These are phyloP conservation scores for Globisporangium iwayamae DNA, from an alignment of 352 stramenopile species.

Conservation along the genomic window DNA sequence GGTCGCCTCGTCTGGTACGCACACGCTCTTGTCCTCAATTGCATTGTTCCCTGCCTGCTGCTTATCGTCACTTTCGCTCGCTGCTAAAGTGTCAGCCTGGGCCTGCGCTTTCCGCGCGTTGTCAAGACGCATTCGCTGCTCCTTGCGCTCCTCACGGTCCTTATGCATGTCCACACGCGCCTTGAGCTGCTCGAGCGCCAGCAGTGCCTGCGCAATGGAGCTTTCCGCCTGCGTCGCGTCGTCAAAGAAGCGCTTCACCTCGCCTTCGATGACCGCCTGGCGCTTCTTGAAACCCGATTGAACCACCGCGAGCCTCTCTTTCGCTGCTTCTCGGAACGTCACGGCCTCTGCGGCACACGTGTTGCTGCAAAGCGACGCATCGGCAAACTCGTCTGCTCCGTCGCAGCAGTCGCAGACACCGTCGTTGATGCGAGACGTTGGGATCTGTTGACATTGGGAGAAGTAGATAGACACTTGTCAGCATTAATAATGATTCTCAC, in stretches of 20 bases:
- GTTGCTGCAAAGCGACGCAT: constrained; percentile 29
- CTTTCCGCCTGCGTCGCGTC: constrained; percentile 24
- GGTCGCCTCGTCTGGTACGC: constrained; percentile 11
- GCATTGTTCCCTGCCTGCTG: background rate
- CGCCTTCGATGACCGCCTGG: constrained; percentile 29
- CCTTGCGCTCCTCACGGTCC: constrained; percentile 57
- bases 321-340: constrained; percentile 31
- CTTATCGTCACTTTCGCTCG: background rate
- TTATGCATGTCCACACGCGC: constrained; percentile 61
- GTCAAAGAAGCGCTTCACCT: constrained; percentile 46
- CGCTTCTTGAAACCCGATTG: constrained; percentile 48
- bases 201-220: constrained; percentile 32
- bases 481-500: background rate
- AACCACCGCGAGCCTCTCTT: constrained; percentile 36
- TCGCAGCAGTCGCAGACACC: constrained; percentile 98
- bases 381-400: constrained; percentile 87
- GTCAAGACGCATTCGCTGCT: constrained; percentile 51
- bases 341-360: constrained; percentile 42
- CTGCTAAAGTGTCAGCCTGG: background rate
- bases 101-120: constrained; percentile 42
- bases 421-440: constrained; percentile 88
- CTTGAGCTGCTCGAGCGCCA: constrained; percentile 40
- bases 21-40: constrained; percentile 1
- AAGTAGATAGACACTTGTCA: too few species aligned
- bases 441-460: constrained; percentile 29